Percentiles rank a stretch among this genome's conserved stretches.
Conservation (phyloP, 495 filamentous ascomycete species). For the Penicillium longicatenatum region DNA sequence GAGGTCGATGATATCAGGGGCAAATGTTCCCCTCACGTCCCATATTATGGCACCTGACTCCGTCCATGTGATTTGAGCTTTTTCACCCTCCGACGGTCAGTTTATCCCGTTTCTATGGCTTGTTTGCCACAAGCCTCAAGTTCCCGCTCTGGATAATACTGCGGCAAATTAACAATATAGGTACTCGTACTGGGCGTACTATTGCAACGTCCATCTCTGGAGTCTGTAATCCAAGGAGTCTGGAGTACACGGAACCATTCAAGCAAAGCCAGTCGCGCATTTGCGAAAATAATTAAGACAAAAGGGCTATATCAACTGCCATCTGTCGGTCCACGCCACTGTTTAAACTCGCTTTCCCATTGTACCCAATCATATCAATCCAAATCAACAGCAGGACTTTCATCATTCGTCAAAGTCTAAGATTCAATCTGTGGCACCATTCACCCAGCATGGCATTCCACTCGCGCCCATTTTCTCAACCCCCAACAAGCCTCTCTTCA, state of each 20-base stretch:
- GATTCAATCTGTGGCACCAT: background rate
- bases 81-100: background rate
- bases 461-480: background rate
- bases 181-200: background rate
- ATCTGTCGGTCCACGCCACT: background rate
- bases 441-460: background rate
- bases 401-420: background rate
- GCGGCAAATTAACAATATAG: background rate
- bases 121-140: background rate
- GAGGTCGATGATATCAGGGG: constrained; percentile 9
- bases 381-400: background rate
- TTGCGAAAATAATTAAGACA: background rate
- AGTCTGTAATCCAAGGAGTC: background rate
- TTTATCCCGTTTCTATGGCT: background rate
- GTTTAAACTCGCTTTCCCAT: background rate
- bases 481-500: background rate
- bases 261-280: background rate
- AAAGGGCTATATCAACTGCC: background rate
- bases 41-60: background rate
- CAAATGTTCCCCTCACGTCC: background rate
- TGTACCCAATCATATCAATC: background rate
- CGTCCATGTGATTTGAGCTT: background rate
- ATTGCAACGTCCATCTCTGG: background rate
- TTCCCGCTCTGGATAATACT: background rate
- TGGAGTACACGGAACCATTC: background rate